Conservation (phyloP, 495 filamentous ascomycete genomes). For the Lasiosphaeriaceae sp. region DNA sequence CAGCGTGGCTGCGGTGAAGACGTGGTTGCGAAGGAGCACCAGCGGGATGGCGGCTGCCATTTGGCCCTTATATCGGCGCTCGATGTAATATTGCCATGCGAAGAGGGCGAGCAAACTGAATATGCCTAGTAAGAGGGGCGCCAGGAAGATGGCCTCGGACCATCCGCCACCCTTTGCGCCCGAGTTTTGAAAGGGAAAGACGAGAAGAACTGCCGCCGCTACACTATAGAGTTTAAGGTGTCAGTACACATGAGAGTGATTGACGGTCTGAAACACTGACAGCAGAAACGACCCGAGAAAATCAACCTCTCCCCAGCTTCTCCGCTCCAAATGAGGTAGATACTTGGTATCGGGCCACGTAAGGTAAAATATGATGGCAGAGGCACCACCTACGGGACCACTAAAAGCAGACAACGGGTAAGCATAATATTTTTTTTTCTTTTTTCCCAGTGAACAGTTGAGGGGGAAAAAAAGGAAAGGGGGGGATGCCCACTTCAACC, state of each 20-base stretch:
- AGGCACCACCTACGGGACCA: constrained; percentile 46
- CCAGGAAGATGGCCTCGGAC: constrained; percentile 39
- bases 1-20: constrained; percentile 30
- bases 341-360: constrained; percentile 40
- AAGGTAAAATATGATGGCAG: constrained; percentile 44
- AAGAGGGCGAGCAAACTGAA: constrained; percentile 40
- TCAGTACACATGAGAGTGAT: no score
- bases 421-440: not conserved
- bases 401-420: constrained; percentile 29
- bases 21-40: constrained; percentile 26
- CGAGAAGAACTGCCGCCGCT: constrained; percentile 51
- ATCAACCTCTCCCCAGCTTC: constrained; percentile 49
- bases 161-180: constrained; percentile 38
- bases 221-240: constrained; percentile 27
- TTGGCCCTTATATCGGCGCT: constrained; percentile 15
- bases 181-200: constrained; percentile 57
- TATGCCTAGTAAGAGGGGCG: constrained; percentile 40
- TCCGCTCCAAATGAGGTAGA: constrained; percentile 24
- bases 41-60: constrained; percentile 25
- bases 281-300: constrained; percentile 52
- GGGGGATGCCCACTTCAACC: constrained; percentile 52
- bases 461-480: not conserved
- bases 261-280: constrained; percentile 9
- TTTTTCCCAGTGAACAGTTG: not conserved
- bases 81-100: constrained; percentile 36